Base-by-base conservation (phyloP, 768 basidiomycete species). In the Leccinum incarnatum region DNA sequence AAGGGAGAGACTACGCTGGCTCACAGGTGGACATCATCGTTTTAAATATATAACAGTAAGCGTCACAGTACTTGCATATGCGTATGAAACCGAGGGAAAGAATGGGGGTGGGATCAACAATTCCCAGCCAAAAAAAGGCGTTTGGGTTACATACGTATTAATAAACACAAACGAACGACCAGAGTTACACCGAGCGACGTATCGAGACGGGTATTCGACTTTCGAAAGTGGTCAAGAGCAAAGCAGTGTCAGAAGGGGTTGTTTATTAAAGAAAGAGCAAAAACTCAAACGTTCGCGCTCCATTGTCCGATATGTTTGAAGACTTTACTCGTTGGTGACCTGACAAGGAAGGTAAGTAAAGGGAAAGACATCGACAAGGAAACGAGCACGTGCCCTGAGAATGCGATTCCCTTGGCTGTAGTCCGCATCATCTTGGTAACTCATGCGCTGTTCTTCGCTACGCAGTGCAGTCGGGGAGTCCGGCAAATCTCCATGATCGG, bases 401-500 rank as follows among this genome's bases (percentile, higher is more conserved):
- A 72, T 27, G 37, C 72, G 71, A 32, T 56, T 59, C 10, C 67
- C 61, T 4, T 74, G 71, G 5, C 63, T 63, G 23, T 72, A 72
- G 53, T 74, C 71, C 23, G 65, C 4, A 45, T 72, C 61, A 9
- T 73, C 71, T 51, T 67, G 66, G 48, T 74, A 73, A 23, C 71
- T 72, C 64, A 67, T n/a, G 7, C 71, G 70, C 17, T 57, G 64
- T 19, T 66, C 70, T 1, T 69, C 69, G 17, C 57, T 36, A 2
- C 40, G 49, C 30, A 55, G 29, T 5, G 60, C 55, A 3, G 56
- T 49, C 19, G 60, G 60, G 8, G 62, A 52, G 5, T 30, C 53
- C 21, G 46, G 42, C 5, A 32, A 9, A 11, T 59, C 66, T 3
- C 62, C 69, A 1, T 60, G 55, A 6, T 66, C 62, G 1, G 66